Evolutionary conservation across 2,329 filamentous ascomycete species (phyloP), one percentile per base, ranked within the genome.

Genomic region (Penicillium sp.): DNA sequence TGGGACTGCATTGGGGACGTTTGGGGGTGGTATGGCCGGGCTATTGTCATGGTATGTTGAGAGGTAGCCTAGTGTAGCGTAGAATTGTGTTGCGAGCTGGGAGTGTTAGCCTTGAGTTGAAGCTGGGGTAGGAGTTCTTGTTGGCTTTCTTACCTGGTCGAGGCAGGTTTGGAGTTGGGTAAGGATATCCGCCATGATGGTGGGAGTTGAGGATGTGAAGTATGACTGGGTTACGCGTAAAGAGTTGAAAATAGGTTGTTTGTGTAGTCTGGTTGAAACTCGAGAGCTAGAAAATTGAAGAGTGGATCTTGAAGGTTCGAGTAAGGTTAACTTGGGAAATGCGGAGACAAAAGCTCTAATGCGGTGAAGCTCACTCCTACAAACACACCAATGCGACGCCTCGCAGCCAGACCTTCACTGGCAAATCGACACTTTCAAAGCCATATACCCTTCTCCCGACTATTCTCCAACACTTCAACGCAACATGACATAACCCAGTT

Each of bases 121-220:
- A 45, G 44, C 22, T 55, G 21, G 22, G 37, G 26, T 51, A 35
- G 52, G 41, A n/a, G 44, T 46, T 26, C 27, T 26, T 22, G 35
- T 24, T 24, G 37, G 21, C 19, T 35, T n/a, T 53, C 39, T 45
- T 69, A 78, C 77, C 64, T 81, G 79, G 63, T 81, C 78, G 39
- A 80, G 75, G 63, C 78, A 80, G 53, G 78, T 79, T 70, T 81
- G 79, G 37, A 81, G 73, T 58, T 81, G 78, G 19, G 79, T 81
- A 37, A 81, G 68, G 31, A 79, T 77, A 64, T 81, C 79, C 21
- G 76, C 76, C 77, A 79, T 77, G 21, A 14, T 59, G 37, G 22
- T 41, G 49, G 19, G n/a, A 6, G 5, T 41, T 14, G 35, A 39
- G 35, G 16, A 11, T 49, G 16, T 48, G 48, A 44, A 14, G 19